Percentiles rank a stretch among this genome's conserved stretches.
Evolutionary conservation across 106 monocot species (phyloP).

Genomic region (Dendrobium chrysotoxum): DNA sequence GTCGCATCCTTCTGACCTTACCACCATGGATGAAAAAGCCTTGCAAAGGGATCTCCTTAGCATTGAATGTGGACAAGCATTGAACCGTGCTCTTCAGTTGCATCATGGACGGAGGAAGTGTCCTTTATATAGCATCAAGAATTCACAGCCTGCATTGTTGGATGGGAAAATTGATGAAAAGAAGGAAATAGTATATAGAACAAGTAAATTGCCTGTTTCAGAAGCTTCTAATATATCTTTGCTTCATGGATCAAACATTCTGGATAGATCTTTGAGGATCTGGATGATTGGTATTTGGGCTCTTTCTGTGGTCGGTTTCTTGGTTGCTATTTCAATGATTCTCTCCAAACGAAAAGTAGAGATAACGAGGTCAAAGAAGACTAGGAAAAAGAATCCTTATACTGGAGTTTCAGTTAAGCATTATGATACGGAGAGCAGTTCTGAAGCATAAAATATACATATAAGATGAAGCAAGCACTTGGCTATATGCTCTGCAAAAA

Average conservation of each 20-base stretch:
- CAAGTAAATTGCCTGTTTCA: constrained; percentile 6
- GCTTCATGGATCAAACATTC: constrained; percentile 7
- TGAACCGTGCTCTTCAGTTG: constrained; percentile 73
- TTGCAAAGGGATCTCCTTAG: constrained; percentile 67
- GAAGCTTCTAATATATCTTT: constrained; percentile 11
- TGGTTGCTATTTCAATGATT: constrained; percentile 48
- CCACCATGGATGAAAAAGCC: constrained; percentile 20
- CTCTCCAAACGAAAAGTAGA: constrained; percentile 38
- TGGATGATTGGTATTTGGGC: constrained; percentile 79
- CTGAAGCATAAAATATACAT: constrained; percentile 8
- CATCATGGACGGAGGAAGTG: constrained; percentile 72
- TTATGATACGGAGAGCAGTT: constrained; percentile 16
- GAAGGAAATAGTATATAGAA: not conserved
- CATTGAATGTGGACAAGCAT: constrained; percentile 70
- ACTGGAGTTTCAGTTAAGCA: constrained; percentile 12
- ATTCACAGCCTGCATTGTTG: not conserved
- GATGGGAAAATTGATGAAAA: not conserved
- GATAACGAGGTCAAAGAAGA: constrained; percentile 23
- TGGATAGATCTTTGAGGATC: constrained; percentile 22
- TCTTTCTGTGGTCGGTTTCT: constrained; percentile 60
- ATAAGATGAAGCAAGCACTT: not conserved
- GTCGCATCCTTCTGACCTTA: constrained; percentile 39
- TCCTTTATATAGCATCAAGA: not conserved
- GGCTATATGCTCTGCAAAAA: not conserved
- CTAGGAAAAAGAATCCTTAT: constrained; percentile 34